Percentiles rank a stretch among this genome's conserved stretches.
Evolutionary conservation across 495 filamentous ascomycete genomes (phyloP).

Genomic region (Neurospora sp.): DNA sequence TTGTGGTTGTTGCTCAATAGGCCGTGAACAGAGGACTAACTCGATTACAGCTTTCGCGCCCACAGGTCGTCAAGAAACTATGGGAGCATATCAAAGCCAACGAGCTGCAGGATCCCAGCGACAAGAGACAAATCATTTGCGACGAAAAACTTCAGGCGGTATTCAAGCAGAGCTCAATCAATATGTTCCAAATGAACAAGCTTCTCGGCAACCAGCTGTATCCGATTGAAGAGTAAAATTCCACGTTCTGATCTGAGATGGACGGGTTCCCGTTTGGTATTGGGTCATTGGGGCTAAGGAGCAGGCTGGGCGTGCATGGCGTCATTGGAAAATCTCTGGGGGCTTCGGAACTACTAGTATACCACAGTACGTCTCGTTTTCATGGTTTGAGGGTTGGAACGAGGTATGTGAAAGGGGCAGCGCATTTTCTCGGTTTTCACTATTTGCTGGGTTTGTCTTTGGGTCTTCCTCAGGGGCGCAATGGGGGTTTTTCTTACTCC

Average conservation of each 20-base stretch:
- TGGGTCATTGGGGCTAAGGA: not conserved
- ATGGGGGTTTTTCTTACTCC: not conserved
- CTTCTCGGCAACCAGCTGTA: constrained; percentile 46
- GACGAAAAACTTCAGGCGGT: constrained; percentile 83
- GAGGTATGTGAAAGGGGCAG: not conserved
- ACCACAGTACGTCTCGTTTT: not conserved
- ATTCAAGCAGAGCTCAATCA: constrained; percentile 81
- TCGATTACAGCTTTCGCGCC: constrained; percentile 62
- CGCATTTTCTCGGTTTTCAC: not conserved
- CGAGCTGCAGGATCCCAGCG: constrained; percentile 79
- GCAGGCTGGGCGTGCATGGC: constrained; percentile 16
- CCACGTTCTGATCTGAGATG: not conserved
- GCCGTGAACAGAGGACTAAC: constrained; percentile 6
- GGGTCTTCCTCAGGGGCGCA: not conserved
- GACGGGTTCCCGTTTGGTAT: not conserved
- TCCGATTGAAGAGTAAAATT: constrained; percentile 27
- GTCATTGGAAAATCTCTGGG: constrained; percentile 12
- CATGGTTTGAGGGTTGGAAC: not conserved
- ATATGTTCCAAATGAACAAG: constrained; percentile 98
- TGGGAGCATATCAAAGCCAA: constrained; percentile 88
- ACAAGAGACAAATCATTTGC: constrained; percentile 85
- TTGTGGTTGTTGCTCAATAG: constrained; percentile 10
- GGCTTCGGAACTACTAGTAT: not conserved
- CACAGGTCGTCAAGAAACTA: constrained; percentile 88
- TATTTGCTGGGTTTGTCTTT: not conserved